Base-by-base conservation (phyloP, 257 asterid species). In the Petrea volubilis region DNA sequence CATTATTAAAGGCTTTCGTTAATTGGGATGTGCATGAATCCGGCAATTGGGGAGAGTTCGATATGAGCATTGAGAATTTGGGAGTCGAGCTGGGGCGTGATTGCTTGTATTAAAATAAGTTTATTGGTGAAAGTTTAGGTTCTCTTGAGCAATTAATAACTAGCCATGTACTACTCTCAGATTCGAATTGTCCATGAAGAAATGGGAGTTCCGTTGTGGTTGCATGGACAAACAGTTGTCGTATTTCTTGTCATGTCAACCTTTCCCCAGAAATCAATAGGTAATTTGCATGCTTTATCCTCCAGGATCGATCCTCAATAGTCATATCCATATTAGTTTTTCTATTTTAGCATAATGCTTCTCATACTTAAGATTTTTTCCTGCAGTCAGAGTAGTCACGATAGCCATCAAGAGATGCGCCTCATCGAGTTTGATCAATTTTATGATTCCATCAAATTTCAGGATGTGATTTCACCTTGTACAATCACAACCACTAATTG, bases 171-270 rank as follows among this genome's bases (percentile, higher is more conserved):
- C 71, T 71, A 46, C 64, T n/a, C 61, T 79, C 87, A 95, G 98
- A 89, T 95, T 62, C 96, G 96, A n/a, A 86, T 92, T 75, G 96
- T 91, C 69, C 92, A 92, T 67, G 97, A 86, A 75, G 93, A 76
- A 62, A 92, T 95, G 99, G 77, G 60, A 77, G 91, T 95, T 67
- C 99, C 99, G 2, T 77, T 90, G 81, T 95, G 98, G 99, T 79
- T 95, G 85, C 97, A 90, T 58, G 96, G 99, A 38, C 87, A 84
- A 65, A 89, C 88, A 62, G 86, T 84, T 79, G 85, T 92, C 55
- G 84, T 68, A 24, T 95, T 94, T 83, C 86, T 80, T 75, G 97
- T 94, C 68, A 81, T 82, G 79, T 94, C 98, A 63, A 84, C 85
- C 67, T 82, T 78, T 74, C 99, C 99, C 33, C 84, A 85, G 82